These are phyloP conservation scores for Ceratobasidium sp. DNA, from an alignment of 1,284 basidiomycete species.

Conservation along the genomic window DNA sequence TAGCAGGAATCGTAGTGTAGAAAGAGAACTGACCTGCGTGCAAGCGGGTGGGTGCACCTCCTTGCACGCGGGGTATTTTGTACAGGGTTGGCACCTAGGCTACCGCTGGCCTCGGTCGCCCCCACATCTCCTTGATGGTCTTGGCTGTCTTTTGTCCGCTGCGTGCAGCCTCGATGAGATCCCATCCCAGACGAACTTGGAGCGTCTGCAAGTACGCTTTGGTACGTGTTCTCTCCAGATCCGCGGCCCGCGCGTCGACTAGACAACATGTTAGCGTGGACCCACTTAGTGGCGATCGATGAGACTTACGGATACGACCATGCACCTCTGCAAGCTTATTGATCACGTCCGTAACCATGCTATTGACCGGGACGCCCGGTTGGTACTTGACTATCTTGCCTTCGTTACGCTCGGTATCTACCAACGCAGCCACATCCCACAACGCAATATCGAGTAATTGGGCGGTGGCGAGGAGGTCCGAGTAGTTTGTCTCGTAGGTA, in stretches of 20 bases:
- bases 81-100: neutral
- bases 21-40: neutral
- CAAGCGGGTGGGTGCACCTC: neutral
- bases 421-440: conserved; percentile 24
- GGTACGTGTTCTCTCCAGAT: conserved; percentile 14
- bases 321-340: neutral
- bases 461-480: neutral
- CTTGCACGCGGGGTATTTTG: neutral
- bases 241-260: conserved; percentile 26
- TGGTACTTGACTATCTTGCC: conserved; percentile 17
- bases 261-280: neutral
- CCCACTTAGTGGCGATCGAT: neutral
- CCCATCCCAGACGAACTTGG: conserved; percentile 18
- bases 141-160: neutral
- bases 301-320: conserved; percentile 20
- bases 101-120: neutral
- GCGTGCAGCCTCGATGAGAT: conserved; percentile 17
- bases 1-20: too few species aligned
- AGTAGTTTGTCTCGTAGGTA: conserved; percentile 9
- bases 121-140: conserved; percentile 21
- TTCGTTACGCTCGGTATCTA: conserved; percentile 6
- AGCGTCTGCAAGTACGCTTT: conserved; percentile 17
- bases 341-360: conserved; percentile 5
- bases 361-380: conserved; percentile 7
- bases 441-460: conserved; percentile 23